phyloP scores from a whole-genome alignment of 495 filamentous ascomycete genomes.

The Paragyromitra xinjiangensis region DNA sequence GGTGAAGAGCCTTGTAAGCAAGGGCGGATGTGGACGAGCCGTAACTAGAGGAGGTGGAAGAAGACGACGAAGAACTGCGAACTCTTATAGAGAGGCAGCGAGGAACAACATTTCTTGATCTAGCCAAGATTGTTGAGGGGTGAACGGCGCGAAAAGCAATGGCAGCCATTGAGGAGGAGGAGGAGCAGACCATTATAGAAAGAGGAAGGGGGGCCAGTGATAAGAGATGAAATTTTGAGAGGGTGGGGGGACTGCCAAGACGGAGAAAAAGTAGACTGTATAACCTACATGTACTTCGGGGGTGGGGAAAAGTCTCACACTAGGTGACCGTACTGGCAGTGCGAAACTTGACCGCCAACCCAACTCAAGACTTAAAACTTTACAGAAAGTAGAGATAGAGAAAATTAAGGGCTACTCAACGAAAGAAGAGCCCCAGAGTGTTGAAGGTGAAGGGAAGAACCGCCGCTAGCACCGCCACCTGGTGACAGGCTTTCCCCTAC shows the following conservation, averaged over 20 bases:
- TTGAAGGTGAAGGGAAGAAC: too few relatives aligned
- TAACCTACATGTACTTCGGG: background rate
- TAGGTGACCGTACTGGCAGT: too few relatives aligned
- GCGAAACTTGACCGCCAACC: too few relatives aligned
- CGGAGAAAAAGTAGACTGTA: background rate
- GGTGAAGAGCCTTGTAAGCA: constrained; percentile 96
- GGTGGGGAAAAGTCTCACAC: too few relatives aligned
- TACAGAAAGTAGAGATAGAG: too few relatives aligned
- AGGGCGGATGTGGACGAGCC: constrained; percentile 88
- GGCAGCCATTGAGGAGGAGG: constrained; percentile 30
- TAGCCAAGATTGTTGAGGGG: constrained; percentile 3
- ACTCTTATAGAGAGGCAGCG: constrained; percentile 15
- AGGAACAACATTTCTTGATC: constrained; percentile 3
- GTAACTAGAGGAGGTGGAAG: constrained; percentile 32
- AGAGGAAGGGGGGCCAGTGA: background rate
- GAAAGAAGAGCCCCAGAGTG: too few relatives aligned
- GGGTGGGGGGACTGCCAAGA: constrained; percentile 31
- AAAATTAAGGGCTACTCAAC: too few relatives aligned
- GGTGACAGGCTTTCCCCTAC: too few relatives aligned
- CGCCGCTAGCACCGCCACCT: too few relatives aligned
- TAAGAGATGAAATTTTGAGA: background rate
- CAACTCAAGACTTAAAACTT: too few relatives aligned
- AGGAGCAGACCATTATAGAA: background rate
- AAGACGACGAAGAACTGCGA: constrained; percentile 31
- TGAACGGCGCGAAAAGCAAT: constrained; percentile 9